Base-by-base conservation (phyloP, 129 eudicot genomes). In the Flaveria linearis region DNA sequence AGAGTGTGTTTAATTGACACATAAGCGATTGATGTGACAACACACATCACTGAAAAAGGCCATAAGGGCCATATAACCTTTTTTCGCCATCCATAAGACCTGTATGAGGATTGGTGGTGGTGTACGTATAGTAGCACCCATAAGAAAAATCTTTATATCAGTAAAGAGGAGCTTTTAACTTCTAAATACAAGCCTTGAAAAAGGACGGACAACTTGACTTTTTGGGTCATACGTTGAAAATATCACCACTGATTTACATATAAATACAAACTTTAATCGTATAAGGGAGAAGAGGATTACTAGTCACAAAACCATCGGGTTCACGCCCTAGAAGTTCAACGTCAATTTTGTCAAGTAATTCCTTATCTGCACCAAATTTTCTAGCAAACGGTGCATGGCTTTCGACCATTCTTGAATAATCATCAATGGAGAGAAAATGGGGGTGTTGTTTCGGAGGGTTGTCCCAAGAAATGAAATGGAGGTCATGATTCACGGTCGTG, bases 401-500 rank as follows among this genome's bases (percentile, higher is more conserved):
- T 62, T 83, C 90, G 11, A 88, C 84, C 91, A 91, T 91, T 73
- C 77, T 84, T 46, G 82, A 82, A 20, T 81, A 86, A 71, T 91
- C 93, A 28, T 78, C 79, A 33, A 70, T 58, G 33, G 86, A 73
- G 57, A 88, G 93, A 74, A 85, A 85, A 82, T 88, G 93, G 0
- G 96, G 96, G 56, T 91, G 96, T 72, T 91, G 96, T 76, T 87
- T 90, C 0, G 96, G 96, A 25, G 96, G 96, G 53, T 82, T 88
- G 63, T 88, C 93, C 96, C 96, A 88, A 11, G 91, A 91, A 30
- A 91, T 91, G 80, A 86, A 91, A 77, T 91, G 96, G 69, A 91
- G 93, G 64, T 91, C 93, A 14, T 91, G 96, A 75, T 91, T 91
- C 33, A 91, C 93, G 3, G 96, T 87, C 0, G 96, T 91, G 78